Conservation (phyloP, 495 filamentous ascomycete genomes). For the Tirmania nivea region DNA sequence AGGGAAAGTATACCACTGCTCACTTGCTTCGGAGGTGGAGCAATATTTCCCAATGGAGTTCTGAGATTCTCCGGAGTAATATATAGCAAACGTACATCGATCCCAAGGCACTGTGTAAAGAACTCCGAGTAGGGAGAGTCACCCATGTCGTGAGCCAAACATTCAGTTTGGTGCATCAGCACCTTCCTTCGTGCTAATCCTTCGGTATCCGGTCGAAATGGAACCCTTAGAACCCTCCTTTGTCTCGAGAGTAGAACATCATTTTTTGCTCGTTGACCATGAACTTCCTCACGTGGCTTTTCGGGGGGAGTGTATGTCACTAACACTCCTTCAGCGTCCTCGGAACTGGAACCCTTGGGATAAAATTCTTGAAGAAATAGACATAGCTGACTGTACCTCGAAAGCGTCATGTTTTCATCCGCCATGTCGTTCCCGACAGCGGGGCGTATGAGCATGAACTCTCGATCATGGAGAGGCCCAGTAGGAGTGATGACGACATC, state of each 20-base stretch:
- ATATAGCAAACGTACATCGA: slow-evolving; percentile 6
- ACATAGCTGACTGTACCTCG: slow-evolving; percentile 6
- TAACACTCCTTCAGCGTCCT: background rate
- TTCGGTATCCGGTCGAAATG: slow-evolving; percentile 5
- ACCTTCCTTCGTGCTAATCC: background rate
- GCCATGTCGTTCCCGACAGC: slow-evolving; percentile 15
- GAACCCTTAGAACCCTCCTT: background rate
- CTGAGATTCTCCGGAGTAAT: slow-evolving; percentile 3
- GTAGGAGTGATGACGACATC: slow-evolving; percentile 35
- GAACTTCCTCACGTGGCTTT: slow-evolving; percentile 1
- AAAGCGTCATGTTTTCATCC: slow-evolving; percentile 16
- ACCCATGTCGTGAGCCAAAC: slow-evolving; percentile 1
- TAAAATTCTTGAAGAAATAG: slow-evolving; percentile 4
- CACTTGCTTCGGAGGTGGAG: background rate
- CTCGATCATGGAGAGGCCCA: slow-evolving; percentile 55
- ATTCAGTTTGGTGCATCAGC: background rate
- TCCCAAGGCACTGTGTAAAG: slow-evolving; percentile 9
- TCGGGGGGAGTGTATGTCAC: slow-evolving; percentile 1
- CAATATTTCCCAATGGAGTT: slow-evolving; percentile 7
- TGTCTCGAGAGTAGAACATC: background rate
- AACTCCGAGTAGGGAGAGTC: slow-evolving; percentile 2
- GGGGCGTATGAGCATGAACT: slow-evolving; percentile 53
- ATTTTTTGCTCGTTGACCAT: background rate
- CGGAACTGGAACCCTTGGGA: slow-evolving; percentile 1
- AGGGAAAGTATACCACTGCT: background rate